Evolutionary conservation across 805 yeast species (phyloP), one percentile per base, ranked within the genome.

Genomic region (Cyberlindnera saturnus): DNA sequence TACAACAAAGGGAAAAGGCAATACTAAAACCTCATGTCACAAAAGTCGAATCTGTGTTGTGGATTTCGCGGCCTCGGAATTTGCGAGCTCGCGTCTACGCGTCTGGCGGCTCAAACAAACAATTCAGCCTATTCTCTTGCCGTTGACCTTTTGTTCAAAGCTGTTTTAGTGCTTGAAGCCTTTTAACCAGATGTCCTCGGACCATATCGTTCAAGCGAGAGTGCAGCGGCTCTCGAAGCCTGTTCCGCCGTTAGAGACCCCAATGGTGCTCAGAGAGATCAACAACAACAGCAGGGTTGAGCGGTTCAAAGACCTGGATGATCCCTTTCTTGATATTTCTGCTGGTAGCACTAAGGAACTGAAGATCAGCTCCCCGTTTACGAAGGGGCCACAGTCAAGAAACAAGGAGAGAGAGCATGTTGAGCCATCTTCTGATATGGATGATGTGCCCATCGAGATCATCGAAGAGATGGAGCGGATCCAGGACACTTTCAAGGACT

Each of bases 391-490:
- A 17, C 13, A 18, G 34, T 11, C 36, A 30, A 28, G 30, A 20
- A 16, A 19, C 34, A 9, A 29, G 41, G n/a, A 40, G n/a, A 7
- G 4, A 9, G 30, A 36, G n/a, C 14, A 19, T 7, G 17, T 6
- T 6, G 32, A 32, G 17, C 31, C 39, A 16, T 33, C 42, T 2
- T 56, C 45, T 63, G 75, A 71, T 15, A 75, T 71, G 26, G 37
- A 23, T 36, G 79, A 74, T 44, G 69, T 77, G 1, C 69, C 81
- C 3, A 58, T 67, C 2, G 81, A 75, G 40, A 74, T 77, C 4
- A 61, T 74, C 30, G 79, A 74, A 46, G 88, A 82, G 49, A 77
- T 81, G 73, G 65, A 67, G 34, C 68, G 67, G 40, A 66, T 82
- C 10, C 75, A 74, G 40, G 66, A 65, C 31, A 70, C 77, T 26